Base-by-base conservation (phyloP, 2,329 filamentous ascomycete genomes). In the Didymella pinodella region DNA sequence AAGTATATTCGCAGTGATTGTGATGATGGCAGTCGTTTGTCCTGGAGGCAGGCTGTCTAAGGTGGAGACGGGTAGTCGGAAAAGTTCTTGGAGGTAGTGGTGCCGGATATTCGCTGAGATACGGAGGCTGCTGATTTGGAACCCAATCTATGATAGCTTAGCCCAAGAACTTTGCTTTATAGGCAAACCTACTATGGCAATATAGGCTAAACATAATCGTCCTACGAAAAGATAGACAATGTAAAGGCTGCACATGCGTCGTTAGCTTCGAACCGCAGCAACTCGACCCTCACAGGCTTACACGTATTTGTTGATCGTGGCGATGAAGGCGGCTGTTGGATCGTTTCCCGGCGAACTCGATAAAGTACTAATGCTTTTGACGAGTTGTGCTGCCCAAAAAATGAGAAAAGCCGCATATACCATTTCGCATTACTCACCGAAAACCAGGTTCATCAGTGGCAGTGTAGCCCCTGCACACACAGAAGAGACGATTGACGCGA, bases 181-280 rank as follows among this genome's bases (percentile, higher is more conserved):
- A 16, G 28, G 31, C n/a, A 16, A 11, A 3, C 50, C 60, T 73
- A 85, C 83, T 64, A 83, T 83, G 59, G 84, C 84, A 18, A 85
- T 66, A 61, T 87, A 87, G 0, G 80, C 81, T n/a, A 86, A 71
- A 4, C 77, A 64, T 38, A 87, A 83, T 54, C 84, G 84, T 14
- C 74, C 85, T 20, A 85, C 75, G 60, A 87, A 87, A 1, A 88
- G 76, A 65, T 86, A 87, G 14, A 87, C 75, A 59, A 87, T 85
- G 62, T 81, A 84, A 14, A 63, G 26, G 6, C 65, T 67, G n/a
- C 10, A 7, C 0, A 20, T 1, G 0, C 6, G 20, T 26, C 46
- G 2, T 62, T 28, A 32, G 32, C 16, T 4, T 16, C 2, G 26
- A 20, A 46, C 7, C 7, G 5, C 26, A 41, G 20, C 16, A 4